Evolutionary conservation across 169 alveolate species (phyloP).

Genomic region (Plasmodium billcollinsi): DNA sequence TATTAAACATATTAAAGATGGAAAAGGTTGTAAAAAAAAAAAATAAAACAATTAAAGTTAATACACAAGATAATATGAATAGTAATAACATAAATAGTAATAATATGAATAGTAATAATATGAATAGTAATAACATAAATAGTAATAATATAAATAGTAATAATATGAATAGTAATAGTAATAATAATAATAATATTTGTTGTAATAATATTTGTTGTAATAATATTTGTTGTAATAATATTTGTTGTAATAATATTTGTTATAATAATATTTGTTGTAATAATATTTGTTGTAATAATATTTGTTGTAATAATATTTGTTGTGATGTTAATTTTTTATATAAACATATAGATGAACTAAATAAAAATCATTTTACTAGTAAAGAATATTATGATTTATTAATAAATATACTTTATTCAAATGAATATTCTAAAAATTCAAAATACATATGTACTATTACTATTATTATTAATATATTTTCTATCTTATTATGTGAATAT

Average conservation of each 20-base stretch:
- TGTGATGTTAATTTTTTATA: slow-evolving; percentile 18
- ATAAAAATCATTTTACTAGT: slow-evolving; percentile 3
- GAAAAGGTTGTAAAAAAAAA: slow-evolving; percentile 9
- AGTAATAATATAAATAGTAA: neutral
- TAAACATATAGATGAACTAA: slow-evolving; percentile 28
- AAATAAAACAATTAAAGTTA: neutral
- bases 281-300: too few relatives aligned
- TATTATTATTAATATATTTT: slow-evolving; percentile 61
- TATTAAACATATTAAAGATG: too few relatives aligned
- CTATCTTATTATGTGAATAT: slow-evolving; percentile 48
- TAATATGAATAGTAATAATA: neutral
- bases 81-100: neutral
- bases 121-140: neutral
- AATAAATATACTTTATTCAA: slow-evolving; percentile 30
- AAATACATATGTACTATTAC: slow-evolving; percentile 67
- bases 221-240: too few relatives aligned
- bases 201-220: too few relatives aligned
- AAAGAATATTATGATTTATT: slow-evolving; percentile 33
- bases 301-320: neutral
- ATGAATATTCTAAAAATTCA: slow-evolving; percentile 43
- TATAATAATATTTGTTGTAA: too few relatives aligned
- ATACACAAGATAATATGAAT: neutral
- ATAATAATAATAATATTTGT: slow-evolving; percentile 4
- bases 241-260: too few relatives aligned
- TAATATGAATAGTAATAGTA: neutral